These are phyloP conservation scores for Pleurotus salmoneostramineus DNA, from an alignment of 768 basidiomycete genomes.

Conservation along the genomic window DNA sequence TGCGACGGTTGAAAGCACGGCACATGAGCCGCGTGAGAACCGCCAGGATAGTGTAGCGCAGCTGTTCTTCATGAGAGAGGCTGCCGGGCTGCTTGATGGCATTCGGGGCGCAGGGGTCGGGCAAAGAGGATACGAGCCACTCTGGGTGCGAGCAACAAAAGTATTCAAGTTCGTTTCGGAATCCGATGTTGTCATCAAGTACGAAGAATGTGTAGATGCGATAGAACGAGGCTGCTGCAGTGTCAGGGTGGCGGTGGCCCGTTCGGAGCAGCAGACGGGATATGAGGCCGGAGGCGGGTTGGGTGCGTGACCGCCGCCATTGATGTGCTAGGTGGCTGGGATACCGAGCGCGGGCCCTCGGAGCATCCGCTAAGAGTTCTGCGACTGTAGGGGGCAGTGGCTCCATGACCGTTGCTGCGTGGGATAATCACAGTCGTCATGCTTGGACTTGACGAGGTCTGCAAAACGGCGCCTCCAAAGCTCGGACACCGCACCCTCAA, in stretches of 20 bases:
- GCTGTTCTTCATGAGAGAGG: conserved; percentile 10
- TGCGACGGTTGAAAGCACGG: conserved; percentile 22
- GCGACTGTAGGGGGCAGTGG: neutral
- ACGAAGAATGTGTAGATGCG: conserved; percentile 28
- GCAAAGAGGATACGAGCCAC: conserved; percentile 14
- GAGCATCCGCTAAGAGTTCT: neutral
- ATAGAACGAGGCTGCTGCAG: conserved; percentile 25
- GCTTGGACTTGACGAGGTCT: conserved; percentile 6
- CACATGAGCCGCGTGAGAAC: conserved; percentile 23
- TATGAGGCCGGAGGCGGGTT: neutral
- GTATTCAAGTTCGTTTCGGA: conserved; percentile 29
- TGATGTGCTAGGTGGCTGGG: neutral
- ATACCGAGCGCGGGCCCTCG: neutral
- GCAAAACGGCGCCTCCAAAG: conserved; percentile 19
- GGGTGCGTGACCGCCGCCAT: neutral
- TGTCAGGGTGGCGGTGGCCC: neutral
- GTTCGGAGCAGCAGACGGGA: neutral
- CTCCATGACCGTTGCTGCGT: too few species aligned
- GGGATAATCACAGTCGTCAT: too few species aligned
- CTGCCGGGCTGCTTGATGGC: neutral
- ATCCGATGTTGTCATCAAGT: conserved; percentile 16
- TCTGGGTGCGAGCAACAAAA: conserved; percentile 20
- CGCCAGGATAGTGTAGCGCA: conserved; percentile 22
- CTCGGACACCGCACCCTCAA: conserved; percentile 42
- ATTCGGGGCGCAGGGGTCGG: conserved; percentile 12